Evolutionary conservation across 352 stramenopile species (phyloP).

Genomic region (Blastocystis sp.): DNA sequence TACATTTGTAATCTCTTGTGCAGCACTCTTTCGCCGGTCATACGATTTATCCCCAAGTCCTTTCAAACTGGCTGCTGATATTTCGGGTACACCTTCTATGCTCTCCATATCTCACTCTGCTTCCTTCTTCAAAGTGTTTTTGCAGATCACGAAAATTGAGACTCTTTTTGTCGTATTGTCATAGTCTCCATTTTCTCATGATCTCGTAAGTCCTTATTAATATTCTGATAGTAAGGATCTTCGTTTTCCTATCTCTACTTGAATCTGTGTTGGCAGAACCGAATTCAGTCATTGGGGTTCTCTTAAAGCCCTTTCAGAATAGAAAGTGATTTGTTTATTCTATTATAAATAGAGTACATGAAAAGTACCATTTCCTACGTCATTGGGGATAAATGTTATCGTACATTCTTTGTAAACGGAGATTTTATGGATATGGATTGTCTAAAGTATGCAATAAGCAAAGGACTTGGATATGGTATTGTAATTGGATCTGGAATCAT

Average conservation of each 20-base stretch:
- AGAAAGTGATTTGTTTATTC: not conserved
- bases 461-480: conserved; percentile 81
- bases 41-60: conserved; percentile 59
- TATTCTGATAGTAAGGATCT: not conserved
- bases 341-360: not conserved
- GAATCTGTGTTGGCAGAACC: conserved; percentile 4
- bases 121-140: not conserved
- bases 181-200: not conserved
- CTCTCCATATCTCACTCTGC: not conserved
- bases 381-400: conserved; percentile 75
- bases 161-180: not conserved
- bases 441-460: conserved; percentile 81
- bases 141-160: not conserved
- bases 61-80: conserved; percentile 24
- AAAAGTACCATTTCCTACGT: not conserved
- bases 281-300: not conserved
- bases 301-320: conserved; percentile 65
- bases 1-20: conserved; percentile 46
- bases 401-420: conserved; percentile 78
- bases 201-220: not conserved
- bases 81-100: conserved; percentile 42
- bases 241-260: not conserved
- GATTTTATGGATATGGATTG: conserved; percentile 80
- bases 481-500: conserved; percentile 81
- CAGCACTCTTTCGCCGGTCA: conserved; percentile 35